Conservation (phyloP, 306 rosid species). For the Oxytropis ochrocephala region DNA sequence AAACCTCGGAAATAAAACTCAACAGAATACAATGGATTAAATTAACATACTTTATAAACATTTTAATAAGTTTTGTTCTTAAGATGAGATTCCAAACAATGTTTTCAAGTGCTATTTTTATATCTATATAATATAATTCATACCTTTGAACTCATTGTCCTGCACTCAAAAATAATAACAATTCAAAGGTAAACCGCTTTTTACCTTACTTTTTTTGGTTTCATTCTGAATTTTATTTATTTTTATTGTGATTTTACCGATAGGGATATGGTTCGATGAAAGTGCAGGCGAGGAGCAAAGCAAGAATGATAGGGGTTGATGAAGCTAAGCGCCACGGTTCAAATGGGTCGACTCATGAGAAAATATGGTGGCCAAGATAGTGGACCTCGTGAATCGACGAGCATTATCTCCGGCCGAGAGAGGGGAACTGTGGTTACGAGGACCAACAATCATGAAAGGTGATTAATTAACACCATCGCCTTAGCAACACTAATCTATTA, state of each 20-base stretch:
- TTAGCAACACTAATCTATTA: not conserved
- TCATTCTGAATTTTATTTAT: too few relatives aligned
- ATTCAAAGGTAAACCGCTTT: not conserved
- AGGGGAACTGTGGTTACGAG: too few relatives aligned
- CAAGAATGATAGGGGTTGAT: slow-evolving; percentile 49
- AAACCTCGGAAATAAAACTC: too few relatives aligned
- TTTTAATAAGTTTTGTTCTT: too few relatives aligned
- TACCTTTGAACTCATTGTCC: not conserved
- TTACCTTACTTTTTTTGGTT: not conserved
- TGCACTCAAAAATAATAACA: not conserved
- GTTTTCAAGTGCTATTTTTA: not conserved
- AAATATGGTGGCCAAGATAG: slow-evolving; percentile 65
- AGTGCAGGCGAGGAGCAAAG: slow-evolving; percentile 49
- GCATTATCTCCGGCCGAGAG: too few relatives aligned
- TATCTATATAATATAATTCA: not conserved
- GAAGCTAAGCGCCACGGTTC: slow-evolving; percentile 55
- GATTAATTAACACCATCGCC: not conserved
- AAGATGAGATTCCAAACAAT: too few relatives aligned
- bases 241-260: too few relatives aligned
- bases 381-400: too few relatives aligned
- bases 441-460: too few relatives aligned
- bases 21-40: too few relatives aligned
- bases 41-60: too few relatives aligned
- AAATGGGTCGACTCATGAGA: slow-evolving; percentile 64
- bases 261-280: slow-evolving; percentile 92